Percentiles rank a stretch among this genome's conserved stretches.
Conservation (phyloP, 495 filamentous ascomycete genomes). For the Penicillium goetzii region DNA sequence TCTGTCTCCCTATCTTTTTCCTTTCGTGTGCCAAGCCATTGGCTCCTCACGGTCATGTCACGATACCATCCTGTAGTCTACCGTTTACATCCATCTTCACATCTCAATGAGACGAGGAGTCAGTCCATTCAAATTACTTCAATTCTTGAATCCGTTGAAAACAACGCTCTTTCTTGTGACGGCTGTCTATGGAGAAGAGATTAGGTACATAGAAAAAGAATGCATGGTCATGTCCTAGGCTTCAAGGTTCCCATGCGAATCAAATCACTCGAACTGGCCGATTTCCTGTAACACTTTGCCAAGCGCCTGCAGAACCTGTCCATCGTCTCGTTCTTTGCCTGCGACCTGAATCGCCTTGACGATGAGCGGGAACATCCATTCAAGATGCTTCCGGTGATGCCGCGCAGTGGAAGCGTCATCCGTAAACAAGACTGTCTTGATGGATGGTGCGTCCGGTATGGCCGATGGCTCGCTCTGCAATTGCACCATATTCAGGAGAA, state of each 20-base stretch:
- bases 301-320: slow-evolving; percentile 60
- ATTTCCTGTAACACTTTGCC: slow-evolving; percentile 70
- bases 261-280: slow-evolving; percentile 42
- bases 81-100: slow-evolving; percentile 13
- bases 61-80: slow-evolving; percentile 31
- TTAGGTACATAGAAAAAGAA: slow-evolving; percentile 20
- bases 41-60: slow-evolving; percentile 19
- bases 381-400: slow-evolving; percentile 70
- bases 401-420: slow-evolving; percentile 1
- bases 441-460: slow-evolving; percentile 62
- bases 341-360: slow-evolving; percentile 70
- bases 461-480: slow-evolving; percentile 73
- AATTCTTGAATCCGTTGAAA: background rate
- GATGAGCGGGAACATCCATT: slow-evolving; percentile 81
- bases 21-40: slow-evolving; percentile 11
- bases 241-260: background rate
- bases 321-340: slow-evolving; percentile 62
- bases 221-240: background rate
- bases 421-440: slow-evolving; percentile 40
- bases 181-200: background rate
- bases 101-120: slow-evolving; percentile 9
- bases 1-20: slow-evolving; percentile 17
- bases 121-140: slow-evolving; percentile 1
- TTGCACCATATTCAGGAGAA: slow-evolving; percentile 64
- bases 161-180: background rate